Evolutionary conservation across 441 rosid genomes (phyloP).

Genomic region (Cnidoscolus chayamansa): DNA sequence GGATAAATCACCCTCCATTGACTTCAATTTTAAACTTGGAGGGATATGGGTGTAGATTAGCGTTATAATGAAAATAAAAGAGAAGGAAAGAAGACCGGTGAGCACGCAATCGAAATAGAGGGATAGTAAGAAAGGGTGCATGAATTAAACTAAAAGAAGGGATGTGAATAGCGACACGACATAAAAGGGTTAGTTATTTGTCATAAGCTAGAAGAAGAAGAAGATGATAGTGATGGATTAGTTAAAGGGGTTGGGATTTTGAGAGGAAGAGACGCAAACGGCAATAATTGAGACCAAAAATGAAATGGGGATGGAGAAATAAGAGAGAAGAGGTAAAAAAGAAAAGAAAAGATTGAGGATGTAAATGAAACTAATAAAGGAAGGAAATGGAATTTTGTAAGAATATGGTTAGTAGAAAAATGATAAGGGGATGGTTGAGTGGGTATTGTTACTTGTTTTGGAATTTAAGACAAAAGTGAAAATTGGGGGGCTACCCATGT

Average conservation of each 20-base stretch:
- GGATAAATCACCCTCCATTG: neutral
- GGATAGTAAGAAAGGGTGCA: neutral
- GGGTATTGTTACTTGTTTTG: conserved; percentile 23
- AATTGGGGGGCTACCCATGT: conserved; percentile 39
- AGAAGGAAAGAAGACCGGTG: neutral
- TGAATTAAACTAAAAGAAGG: neutral
- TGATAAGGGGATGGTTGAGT: conserved; percentile 4
- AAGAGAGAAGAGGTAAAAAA: no score
- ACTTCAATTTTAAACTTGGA: neutral
- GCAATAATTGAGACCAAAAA: neutral
- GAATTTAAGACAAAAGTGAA: conserved; percentile 22
- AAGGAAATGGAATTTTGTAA: no score
- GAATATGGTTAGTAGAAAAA: neutral
- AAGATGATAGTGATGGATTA: neutral
- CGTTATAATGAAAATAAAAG: neutral
- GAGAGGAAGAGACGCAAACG: conserved; percentile 9
- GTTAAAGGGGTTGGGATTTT: neutral
- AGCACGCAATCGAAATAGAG: conserved; percentile 18
- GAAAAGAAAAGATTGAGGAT: no score
- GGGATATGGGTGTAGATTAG: neutral
- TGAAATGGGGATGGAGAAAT: neutral
- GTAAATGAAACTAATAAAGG: no score
- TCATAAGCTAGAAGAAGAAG: neutral
- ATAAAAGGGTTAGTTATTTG: neutral
- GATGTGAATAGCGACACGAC: neutral